Conservation (phyloP, 2,329 filamentous ascomycete species). For the Nannizzia gypsea region DNA sequence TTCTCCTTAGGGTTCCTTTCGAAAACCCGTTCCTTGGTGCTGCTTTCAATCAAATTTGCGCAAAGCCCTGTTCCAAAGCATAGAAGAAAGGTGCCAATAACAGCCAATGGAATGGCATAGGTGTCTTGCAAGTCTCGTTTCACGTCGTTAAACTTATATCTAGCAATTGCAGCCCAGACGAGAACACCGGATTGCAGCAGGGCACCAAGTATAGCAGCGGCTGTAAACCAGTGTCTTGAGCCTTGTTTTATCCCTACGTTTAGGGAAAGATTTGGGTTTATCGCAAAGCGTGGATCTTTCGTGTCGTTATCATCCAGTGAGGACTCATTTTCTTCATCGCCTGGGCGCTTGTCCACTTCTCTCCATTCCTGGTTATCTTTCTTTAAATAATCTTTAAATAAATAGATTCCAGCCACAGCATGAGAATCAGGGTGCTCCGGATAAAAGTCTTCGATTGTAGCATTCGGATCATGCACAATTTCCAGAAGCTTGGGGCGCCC, state of each 20-base stretch:
- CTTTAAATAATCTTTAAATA: background rate
- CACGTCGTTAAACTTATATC: background rate
- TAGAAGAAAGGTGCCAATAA: constrained; percentile 2
- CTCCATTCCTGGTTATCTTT: constrained; percentile 6
- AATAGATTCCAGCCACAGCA: background rate
- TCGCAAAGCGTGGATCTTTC: too few relatives aligned
- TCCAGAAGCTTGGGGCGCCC: constrained; percentile 14
- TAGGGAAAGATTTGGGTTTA: background rate
- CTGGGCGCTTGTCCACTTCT: background rate
- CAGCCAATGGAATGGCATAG: constrained; percentile 6
- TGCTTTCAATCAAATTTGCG: constrained; percentile 5
- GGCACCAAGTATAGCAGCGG: background rate
- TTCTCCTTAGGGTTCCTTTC: background rate
- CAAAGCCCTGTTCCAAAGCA: background rate
- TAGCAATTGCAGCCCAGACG: background rate
- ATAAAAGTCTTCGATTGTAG: constrained; percentile 29
- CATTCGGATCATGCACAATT: constrained; percentile 30
- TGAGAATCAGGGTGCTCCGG: constrained; percentile 9
- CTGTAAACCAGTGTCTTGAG: background rate
- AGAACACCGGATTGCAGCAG: background rate
- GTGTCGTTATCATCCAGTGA: background rate
- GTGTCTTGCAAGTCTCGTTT: background rate
- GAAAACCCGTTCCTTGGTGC: constrained; percentile 4
- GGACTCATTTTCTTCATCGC: background rate
- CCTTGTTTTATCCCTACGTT: constrained; percentile 1